phyloP scores from a whole-genome alignment of 2,329 filamentous ascomycete species.

The Aspergillus persii region DNA sequence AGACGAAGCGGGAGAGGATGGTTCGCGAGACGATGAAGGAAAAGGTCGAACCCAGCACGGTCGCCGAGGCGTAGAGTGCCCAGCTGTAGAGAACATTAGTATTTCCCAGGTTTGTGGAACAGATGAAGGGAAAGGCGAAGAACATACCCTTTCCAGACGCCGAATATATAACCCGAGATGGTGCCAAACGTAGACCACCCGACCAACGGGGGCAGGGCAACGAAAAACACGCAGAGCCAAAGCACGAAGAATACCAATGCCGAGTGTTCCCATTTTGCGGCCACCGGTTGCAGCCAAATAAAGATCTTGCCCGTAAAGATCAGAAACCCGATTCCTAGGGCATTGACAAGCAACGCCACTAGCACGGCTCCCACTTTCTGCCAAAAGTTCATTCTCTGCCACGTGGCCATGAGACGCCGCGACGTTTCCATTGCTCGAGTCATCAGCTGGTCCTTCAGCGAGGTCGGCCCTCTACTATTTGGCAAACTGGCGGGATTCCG shows the following conservation, averaged over 20 bases:
- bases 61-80: constrained; percentile 78
- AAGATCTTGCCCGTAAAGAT: constrained; percentile 81
- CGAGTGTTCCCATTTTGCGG: constrained; percentile 72
- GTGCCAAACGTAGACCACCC: constrained; percentile 79
- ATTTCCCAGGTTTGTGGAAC: not conserved
- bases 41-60: constrained; percentile 71
- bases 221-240: constrained; percentile 70
- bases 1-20: constrained; percentile 73
- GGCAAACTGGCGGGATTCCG: constrained; percentile 40
- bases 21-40: constrained; percentile 81
- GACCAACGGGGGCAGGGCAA: constrained; percentile 82
- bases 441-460: constrained; percentile 39
- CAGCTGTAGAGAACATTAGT: constrained; percentile 56
- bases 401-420: constrained; percentile 33
- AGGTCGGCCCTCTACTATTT: constrained; percentile 28
- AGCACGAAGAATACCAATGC: constrained; percentile 71
- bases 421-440: constrained; percentile 35
- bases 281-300: constrained; percentile 67
- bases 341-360: constrained; percentile 51
- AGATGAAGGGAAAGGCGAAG: constrained; percentile 20
- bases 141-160: constrained; percentile 66
- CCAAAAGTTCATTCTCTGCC: constrained; percentile 45
- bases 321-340: constrained; percentile 66
- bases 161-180: constrained; percentile 68
- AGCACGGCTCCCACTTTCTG: constrained; percentile 61